Conservation (phyloP, 768 basidiomycete species). For the Kwoniella botswanensis region DNA sequence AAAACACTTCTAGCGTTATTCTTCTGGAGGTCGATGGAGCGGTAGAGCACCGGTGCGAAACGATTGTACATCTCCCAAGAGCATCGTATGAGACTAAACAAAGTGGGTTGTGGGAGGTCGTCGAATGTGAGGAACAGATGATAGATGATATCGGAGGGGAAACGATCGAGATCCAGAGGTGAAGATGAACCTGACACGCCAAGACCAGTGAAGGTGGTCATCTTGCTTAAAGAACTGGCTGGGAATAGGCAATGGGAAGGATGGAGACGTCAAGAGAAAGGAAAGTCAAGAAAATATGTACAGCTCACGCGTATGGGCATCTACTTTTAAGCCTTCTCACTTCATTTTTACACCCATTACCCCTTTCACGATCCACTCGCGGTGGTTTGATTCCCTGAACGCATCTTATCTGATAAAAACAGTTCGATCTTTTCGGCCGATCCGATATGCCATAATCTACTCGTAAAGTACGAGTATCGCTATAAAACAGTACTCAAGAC, state of each 20-base stretch:
- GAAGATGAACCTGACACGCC: not conserved
- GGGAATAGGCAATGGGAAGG: not conserved
- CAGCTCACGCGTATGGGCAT: not conserved
- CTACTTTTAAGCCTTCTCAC: too few species aligned
- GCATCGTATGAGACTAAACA: constrained; percentile 7
- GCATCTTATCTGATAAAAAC: constrained; percentile 1
- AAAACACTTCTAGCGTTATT: constrained; percentile 7
- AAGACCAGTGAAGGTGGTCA: not conserved
- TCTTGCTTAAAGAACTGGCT: not conserved
- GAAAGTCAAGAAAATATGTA: too few species aligned
- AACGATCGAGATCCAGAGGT: constrained; percentile 1
- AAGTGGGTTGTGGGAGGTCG: constrained; percentile 1
- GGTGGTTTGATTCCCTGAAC: not conserved
- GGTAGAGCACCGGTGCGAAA: constrained; percentile 14
- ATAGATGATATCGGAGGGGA: constrained; percentile 16
- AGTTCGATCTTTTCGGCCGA: not conserved
- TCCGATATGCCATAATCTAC: not conserved
- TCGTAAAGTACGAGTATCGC: too few species aligned
- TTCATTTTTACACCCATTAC: too few species aligned
- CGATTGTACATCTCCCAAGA: constrained; percentile 13
- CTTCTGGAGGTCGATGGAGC: not conserved
- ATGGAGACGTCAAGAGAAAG: too few species aligned
- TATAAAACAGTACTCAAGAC: too few species aligned
- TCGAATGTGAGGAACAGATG: constrained; percentile 13
- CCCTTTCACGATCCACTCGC: not conserved